Conservation (phyloP, 306 rosid genomes). For the Acmispon strigosus region DNA sequence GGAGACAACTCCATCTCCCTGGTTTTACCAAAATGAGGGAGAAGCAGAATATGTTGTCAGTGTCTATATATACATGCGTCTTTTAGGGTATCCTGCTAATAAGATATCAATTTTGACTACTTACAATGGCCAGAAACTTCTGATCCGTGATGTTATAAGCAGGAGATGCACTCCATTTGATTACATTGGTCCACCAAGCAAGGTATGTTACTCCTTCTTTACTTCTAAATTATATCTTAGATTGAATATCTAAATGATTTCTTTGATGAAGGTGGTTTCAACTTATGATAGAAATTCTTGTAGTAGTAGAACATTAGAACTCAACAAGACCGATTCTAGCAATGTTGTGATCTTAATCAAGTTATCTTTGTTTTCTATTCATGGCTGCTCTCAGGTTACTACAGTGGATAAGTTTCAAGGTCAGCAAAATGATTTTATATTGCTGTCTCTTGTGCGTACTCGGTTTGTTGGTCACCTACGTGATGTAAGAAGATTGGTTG, state of each 20-base stretch:
- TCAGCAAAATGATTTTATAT: constrained; percentile 93
- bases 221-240: constrained; percentile 2
- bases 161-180: constrained; percentile 89
- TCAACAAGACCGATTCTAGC: neutral
- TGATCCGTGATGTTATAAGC: constrained; percentile 85
- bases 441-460: constrained; percentile 91
- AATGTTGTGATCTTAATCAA: neutral
- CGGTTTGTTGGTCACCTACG: constrained; percentile 97
- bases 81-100: constrained; percentile 90
- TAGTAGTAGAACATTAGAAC: too few relatives aligned
- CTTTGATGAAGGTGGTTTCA: neutral
- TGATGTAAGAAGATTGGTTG: constrained; percentile 96
- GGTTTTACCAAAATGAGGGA: constrained; percentile 97
- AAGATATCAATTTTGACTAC: constrained; percentile 97
- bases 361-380: constrained; percentile 1
- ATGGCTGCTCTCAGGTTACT: constrained; percentile 52
- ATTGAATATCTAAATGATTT: constrained; percentile 5
- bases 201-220: constrained; percentile 40
- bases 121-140: constrained; percentile 97
- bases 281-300: neutral
- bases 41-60: constrained; percentile 96
- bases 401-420: constrained; percentile 99
- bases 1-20: constrained; percentile 94
- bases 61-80: constrained; percentile 90
- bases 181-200: constrained; percentile 93